Evolutionary conservation across 371 early-diverging fungal genomes (phyloP).

Genomic region (Mortierella sp.): DNA sequence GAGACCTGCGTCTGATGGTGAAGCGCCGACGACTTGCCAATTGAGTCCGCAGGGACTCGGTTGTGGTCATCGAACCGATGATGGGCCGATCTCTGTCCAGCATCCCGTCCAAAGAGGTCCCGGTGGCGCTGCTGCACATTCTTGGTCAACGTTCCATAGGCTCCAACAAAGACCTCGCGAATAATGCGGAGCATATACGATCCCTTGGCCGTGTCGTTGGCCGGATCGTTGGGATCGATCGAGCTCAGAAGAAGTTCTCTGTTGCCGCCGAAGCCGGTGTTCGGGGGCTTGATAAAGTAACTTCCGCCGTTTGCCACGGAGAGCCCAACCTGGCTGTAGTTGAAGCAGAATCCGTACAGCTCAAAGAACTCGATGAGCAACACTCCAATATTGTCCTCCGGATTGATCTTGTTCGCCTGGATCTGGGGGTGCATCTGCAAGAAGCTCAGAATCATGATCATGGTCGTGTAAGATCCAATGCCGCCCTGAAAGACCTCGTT

Average conservation of each 20-base stretch:
- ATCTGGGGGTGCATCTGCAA: constrained; percentile 93
- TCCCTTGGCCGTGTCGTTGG: constrained; percentile 72
- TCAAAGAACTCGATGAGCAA: constrained; percentile 97
- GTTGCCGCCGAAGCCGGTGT: constrained; percentile 24
- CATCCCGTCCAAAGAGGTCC: constrained; percentile 20
- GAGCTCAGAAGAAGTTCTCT: constrained; percentile 57
- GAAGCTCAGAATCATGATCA: constrained; percentile 88
- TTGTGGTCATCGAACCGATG: constrained; percentile 28
- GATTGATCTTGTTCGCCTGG: constrained; percentile 71
- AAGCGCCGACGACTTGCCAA: constrained; percentile 35
- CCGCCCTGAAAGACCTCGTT: constrained; percentile 96
- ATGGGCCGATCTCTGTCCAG: constrained; percentile 1
- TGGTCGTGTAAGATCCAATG: constrained; percentile 92
- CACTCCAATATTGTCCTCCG: constrained; percentile 88
- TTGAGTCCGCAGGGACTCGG: constrained; percentile 27
- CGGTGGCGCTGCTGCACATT: constrained; percentile 25
- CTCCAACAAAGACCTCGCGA: constrained; percentile 44
- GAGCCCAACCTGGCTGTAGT: constrained; percentile 79
- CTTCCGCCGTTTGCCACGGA: constrained; percentile 67
- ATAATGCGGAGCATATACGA: constrained; percentile 46
- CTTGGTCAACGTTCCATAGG: constrained; percentile 26
- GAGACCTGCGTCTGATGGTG: constrained; percentile 34
- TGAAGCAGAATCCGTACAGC: constrained; percentile 90
- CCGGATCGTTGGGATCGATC: constrained; percentile 71
- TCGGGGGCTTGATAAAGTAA: constrained; percentile 67